A percentile compares a stretch with the other conserved stretches of the same genome.
Evolutionary conservation across 2,329 filamentous ascomycete genomes (phyloP).

Genomic region (Penicillium rolfsii): DNA sequence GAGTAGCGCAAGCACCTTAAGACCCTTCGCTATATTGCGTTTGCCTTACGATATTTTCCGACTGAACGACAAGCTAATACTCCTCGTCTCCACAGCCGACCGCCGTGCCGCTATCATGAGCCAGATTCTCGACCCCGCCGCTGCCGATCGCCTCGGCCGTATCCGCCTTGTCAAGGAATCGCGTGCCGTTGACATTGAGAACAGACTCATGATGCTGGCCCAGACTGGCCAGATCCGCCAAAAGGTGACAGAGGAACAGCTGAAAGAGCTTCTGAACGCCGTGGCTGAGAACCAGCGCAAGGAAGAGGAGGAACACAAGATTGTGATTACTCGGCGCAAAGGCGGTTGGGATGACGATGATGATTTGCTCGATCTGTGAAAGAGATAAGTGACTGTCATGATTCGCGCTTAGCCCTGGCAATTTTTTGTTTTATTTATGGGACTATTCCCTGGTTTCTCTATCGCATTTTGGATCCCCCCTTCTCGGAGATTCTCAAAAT

Average conservation of each 20-base stretch:
- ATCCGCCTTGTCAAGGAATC: slow-evolving; percentile 95
- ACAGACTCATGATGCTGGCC: slow-evolving; percentile 88
- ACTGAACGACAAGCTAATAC: slow-evolving; percentile 2
- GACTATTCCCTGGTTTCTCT: background rate
- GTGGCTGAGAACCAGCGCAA: slow-evolving; percentile 72
- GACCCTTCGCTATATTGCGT: background rate
- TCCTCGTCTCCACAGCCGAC: slow-evolving; percentile 31
- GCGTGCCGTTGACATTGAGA: slow-evolving; percentile 87
- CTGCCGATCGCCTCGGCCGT: slow-evolving; percentile 87
- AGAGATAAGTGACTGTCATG: background rate
- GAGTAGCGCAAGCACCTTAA: background rate
- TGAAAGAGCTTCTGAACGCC: slow-evolving; percentile 87
- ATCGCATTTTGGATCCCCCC: background rate
- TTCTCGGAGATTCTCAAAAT: slow-evolving; percentile 11
- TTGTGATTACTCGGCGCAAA: slow-evolving; percentile 82
- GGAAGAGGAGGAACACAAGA: slow-evolving; percentile 70
- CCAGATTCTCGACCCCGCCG: slow-evolving; percentile 93
- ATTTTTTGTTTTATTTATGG: slow-evolving; percentile 2
- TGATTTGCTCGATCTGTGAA: slow-evolving; percentile 50
- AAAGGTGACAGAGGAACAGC: slow-evolving; percentile 88
- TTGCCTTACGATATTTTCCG: background rate
- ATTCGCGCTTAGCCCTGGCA: slow-evolving; percentile 7
- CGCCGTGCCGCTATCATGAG: slow-evolving; percentile 64
- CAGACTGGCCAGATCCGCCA: slow-evolving; percentile 80
- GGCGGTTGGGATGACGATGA: slow-evolving; percentile 80